phyloP scores from a whole-genome alignment of 352 stramenopile species.

The Phytophthora cryptogea region DNA sequence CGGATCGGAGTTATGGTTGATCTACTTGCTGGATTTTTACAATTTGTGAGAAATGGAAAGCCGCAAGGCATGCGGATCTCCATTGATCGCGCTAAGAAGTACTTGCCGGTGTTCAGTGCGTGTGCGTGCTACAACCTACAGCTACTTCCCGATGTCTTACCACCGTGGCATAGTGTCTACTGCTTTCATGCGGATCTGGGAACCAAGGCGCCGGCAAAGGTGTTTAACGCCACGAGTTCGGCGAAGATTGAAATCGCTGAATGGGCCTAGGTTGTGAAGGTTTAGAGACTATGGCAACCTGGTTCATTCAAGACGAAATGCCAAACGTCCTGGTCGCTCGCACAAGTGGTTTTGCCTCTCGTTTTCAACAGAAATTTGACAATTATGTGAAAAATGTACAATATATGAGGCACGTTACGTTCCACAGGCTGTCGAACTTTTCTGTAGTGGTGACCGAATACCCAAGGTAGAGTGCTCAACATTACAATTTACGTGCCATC shows the following conservation, averaged over 20 bases:
- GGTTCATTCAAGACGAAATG: no score
- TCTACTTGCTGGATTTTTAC: conserved; percentile 51
- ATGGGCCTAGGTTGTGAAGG: conserved; percentile 1
- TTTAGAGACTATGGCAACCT: neutral
- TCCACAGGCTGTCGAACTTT: no score
- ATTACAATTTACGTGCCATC: no score
- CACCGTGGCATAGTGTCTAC: conserved; percentile 58
- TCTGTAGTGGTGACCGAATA: no score
- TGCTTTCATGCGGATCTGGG: conserved; percentile 15
- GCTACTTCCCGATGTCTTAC: conserved; percentile 37
- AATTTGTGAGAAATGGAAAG: conserved; percentile 55
- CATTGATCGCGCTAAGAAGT: conserved; percentile 42
- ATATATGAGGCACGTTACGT: neutral
- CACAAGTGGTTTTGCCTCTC: no score
- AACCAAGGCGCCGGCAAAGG: neutral
- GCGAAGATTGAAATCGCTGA: neutral
- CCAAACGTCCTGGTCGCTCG: no score
- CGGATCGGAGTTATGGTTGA: conserved; percentile 64
- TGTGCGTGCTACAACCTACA: conserved; percentile 60
- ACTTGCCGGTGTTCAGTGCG: conserved; percentile 64
- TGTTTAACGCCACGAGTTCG: neutral
- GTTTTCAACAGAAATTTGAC: neutral
- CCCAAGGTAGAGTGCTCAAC: no score
- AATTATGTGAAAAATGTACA: neutral
- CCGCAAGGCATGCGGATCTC: conserved; percentile 49